These are phyloP conservation scores for Graphilbum ipis-grandicollis DNA, from an alignment of 2,329 filamentous ascomycete species.

Conservation along the genomic window DNA sequence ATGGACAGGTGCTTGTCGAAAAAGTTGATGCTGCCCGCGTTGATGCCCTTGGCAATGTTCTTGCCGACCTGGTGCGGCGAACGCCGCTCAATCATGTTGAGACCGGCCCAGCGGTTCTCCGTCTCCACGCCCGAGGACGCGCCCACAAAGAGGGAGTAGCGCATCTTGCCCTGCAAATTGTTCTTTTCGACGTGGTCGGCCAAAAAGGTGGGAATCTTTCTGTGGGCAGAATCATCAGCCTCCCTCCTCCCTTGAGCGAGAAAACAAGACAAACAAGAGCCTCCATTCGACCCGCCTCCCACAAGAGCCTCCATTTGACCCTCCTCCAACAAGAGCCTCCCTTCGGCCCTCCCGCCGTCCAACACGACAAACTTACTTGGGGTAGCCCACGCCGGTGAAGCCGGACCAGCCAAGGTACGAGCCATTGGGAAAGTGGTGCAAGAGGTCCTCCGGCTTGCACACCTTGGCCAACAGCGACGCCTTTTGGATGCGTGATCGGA, in stretches of 20 bases:
- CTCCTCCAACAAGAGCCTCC: not conserved
- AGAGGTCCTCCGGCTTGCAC: slow-evolving; percentile 59
- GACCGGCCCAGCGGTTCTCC: slow-evolving; percentile 75
- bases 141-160: slow-evolving; percentile 76
- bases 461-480: slow-evolving; percentile 69
- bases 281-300: too few relatives aligned
- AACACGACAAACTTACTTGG: slow-evolving; percentile 43
- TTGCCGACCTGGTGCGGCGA: slow-evolving; percentile 82
- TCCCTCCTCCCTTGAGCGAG: too few relatives aligned
- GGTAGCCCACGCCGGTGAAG: slow-evolving; percentile 81
- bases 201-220: slow-evolving; percentile 67
- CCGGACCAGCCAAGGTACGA: slow-evolving; percentile 84
- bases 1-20: slow-evolving; percentile 90
- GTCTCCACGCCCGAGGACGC: slow-evolving; percentile 83
- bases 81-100: slow-evolving; percentile 81
- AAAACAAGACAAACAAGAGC: not conserved
- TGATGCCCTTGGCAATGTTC: slow-evolving; percentile 78
- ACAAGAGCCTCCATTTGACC: too few relatives aligned
- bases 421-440: slow-evolving; percentile 67
- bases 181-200: slow-evolving; percentile 85
- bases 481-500: slow-evolving; percentile 59
- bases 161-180: slow-evolving; percentile 63
- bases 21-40: slow-evolving; percentile 74
- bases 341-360: not conserved
- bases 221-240: too few relatives aligned